Base-by-base conservation (phyloP, 257 asterid genomes). In the Prunella vulgaris region DNA sequence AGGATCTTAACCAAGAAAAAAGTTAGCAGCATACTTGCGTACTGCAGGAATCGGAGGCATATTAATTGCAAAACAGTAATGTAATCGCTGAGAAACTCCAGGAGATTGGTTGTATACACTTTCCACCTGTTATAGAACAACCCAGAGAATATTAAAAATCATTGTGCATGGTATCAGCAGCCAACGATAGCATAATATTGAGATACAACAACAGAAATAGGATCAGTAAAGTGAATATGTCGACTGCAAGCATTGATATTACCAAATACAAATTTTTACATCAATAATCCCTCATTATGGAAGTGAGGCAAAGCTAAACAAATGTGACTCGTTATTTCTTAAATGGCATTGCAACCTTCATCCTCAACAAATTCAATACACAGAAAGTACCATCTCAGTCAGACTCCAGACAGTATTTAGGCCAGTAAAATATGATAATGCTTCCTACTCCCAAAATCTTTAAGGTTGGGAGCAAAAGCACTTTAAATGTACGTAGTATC, bases 31-130 rank as follows among this genome's bases (percentile, higher is more conserved):
- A 42, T 84, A 89, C 96, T 86, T 93, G 81, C 90, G 96, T 33
- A 87, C 71, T 48, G 89, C 87, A 64, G 99, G 86, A 68, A 93
- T 71, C 25, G 96, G 73, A 15, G 96, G 97, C 77, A 82, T 70
- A 72, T 81, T 80, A 60, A 87, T 86, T 71, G 82, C 94, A 74
- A 88, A 93, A 78, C 84, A 88, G 81, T 74, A 88, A 64, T 74
- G 67, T 22, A 89, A 80, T 78, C 99, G 85, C 60, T 88, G 74
- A 61, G 87, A 52, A 70, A 79, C 94, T 61, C 75, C 84, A 53
- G 96, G 93, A 73, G 87, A 83, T 35, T 81, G 77, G 60, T 78
- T 78, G 37, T 37, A 46, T 49, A 93, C 44, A 64, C 85, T 77
- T 64, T 88, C 87, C 70, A 88, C 88, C 96, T 89, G 83, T 69